These are phyloP conservation scores for Tephrocybe sp. DNA, from an alignment of 768 basidiomycete species.

Conservation along the genomic window DNA sequence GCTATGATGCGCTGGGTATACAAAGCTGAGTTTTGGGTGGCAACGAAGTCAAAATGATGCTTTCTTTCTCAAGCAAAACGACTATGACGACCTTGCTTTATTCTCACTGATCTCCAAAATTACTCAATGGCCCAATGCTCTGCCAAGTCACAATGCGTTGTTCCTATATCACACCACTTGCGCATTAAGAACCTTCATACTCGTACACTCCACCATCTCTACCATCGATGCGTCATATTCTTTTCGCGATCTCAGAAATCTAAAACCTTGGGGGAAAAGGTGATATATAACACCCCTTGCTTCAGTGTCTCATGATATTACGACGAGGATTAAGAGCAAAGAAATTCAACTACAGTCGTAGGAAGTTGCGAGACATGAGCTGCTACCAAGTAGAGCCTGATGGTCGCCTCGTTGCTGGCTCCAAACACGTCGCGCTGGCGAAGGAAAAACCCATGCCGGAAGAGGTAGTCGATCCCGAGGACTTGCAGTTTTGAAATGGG, in stretches of 20 bases:
- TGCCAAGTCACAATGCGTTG: background rate
- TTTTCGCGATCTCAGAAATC: no score
- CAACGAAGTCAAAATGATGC: conserved; percentile 33
- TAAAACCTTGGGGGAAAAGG: no score
- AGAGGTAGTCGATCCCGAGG: background rate
- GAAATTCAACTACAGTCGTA: background rate
- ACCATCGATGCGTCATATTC: no score
- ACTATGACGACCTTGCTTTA: no score
- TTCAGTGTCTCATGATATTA: background rate
- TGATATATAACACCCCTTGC: background rate
- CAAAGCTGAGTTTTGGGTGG: conserved; percentile 67
- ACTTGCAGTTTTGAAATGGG: background rate
- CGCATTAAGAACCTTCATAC: no score
- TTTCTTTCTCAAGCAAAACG: background rate
- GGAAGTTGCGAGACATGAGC: background rate
- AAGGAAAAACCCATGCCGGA: background rate
- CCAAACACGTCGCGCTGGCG: conserved; percentile 10
- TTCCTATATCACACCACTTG: background rate
- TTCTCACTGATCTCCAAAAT: no score
- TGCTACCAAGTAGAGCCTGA: conserved; percentile 1
- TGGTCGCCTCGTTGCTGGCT: conserved; percentile 13
- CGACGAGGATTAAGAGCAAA: background rate
- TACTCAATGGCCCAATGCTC: background rate
- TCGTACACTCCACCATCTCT: no score
- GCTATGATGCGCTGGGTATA: conserved; percentile 77